Evolutionary conservation across 805 yeast species (phyloP).

Genomic region (Pichia occidentalis): DNA sequence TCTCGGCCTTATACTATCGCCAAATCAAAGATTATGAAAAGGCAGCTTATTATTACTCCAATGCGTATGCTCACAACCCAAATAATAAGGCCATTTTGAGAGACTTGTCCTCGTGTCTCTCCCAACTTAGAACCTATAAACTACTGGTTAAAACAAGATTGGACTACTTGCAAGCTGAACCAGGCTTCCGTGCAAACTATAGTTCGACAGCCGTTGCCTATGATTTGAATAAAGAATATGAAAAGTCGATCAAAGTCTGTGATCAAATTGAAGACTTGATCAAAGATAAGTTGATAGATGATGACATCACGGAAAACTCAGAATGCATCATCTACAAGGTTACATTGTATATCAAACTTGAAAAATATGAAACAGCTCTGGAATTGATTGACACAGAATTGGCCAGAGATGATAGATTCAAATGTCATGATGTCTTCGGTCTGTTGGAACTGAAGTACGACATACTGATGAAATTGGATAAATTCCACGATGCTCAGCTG

Average conservation of each 20-base stretch:
- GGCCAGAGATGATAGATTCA: conserved; percentile 9
- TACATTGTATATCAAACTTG: conserved; percentile 53
- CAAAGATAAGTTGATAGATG: conserved; percentile 57
- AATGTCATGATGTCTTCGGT: conserved; percentile 30
- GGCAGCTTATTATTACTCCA: conserved; percentile 71
- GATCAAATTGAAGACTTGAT: conserved; percentile 70
- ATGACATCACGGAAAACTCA: conserved; percentile 69
- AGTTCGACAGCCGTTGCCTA: conserved; percentile 82
- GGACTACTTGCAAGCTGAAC: conserved; percentile 58
- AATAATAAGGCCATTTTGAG: conserved; percentile 72
- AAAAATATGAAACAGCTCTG: conserved; percentile 60
- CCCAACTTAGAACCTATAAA: conserved; percentile 72
- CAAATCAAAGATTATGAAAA: conserved; percentile 60
- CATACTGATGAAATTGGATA: conserved; percentile 46
- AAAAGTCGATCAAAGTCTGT: conserved; percentile 65
- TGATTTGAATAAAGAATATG: conserved; percentile 61
- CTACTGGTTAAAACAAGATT: conserved; percentile 58
- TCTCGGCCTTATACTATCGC: conserved; percentile 79
- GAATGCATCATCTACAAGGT: conserved; percentile 75
- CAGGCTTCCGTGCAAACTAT: conserved; percentile 89
- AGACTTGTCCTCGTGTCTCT: conserved; percentile 73
- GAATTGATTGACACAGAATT: conserved; percentile 41
- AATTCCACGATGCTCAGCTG: conserved; percentile 56
- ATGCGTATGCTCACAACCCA: conserved; percentile 71
- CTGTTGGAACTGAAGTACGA: conserved; percentile 62